Conservation (phyloP, 2,329 filamentous ascomycete species). For the Fonsecaea multimorphosa region DNA sequence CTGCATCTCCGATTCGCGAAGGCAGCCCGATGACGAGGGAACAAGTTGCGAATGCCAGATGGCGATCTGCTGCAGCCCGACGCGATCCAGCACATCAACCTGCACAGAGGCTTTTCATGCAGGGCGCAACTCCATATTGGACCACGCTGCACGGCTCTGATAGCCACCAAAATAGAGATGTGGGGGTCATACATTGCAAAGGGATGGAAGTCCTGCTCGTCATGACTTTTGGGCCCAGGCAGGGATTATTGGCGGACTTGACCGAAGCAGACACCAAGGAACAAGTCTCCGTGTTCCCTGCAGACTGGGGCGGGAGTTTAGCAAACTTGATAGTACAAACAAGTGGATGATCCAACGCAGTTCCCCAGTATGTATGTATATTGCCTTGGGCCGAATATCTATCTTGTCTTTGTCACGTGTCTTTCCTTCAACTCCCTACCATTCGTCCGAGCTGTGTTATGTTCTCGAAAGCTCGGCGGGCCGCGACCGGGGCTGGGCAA, state of each 20-base stretch:
- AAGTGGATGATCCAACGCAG: background rate
- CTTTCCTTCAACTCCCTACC: slow-evolving; percentile 7
- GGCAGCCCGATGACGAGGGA: slow-evolving; percentile 15
- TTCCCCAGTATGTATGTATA: slow-evolving; percentile 42
- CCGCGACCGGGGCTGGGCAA: slow-evolving; percentile 61
- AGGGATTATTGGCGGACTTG: background rate
- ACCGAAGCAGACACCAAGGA: background rate
- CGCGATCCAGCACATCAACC: background rate
- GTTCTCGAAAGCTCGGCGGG: slow-evolving; percentile 13
- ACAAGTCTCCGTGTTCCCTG: background rate
- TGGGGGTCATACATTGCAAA: background rate
- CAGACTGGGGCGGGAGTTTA: background rate
- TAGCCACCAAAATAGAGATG: background rate
- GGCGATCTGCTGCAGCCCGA: slow-evolving; percentile 3
- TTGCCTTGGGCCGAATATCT: slow-evolving; percentile 29
- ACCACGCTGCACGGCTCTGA: background rate
- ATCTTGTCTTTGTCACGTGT: slow-evolving; percentile 23
- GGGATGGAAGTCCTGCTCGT: background rate
- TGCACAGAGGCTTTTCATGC: background rate
- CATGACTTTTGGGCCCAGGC: background rate
- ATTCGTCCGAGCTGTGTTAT: background rate
- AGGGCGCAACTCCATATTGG: background rate
- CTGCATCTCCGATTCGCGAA: slow-evolving; percentile 22
- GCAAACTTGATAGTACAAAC: background rate
- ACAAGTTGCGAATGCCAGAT: slow-evolving; percentile 10